A percentile compares a stretch with the other conserved stretches of the same genome.
These are phyloP conservation scores for Climacium dendroides DNA, from an alignment of 225 moss, liverwort and hornwort genomes.

Conservation along the genomic window DNA sequence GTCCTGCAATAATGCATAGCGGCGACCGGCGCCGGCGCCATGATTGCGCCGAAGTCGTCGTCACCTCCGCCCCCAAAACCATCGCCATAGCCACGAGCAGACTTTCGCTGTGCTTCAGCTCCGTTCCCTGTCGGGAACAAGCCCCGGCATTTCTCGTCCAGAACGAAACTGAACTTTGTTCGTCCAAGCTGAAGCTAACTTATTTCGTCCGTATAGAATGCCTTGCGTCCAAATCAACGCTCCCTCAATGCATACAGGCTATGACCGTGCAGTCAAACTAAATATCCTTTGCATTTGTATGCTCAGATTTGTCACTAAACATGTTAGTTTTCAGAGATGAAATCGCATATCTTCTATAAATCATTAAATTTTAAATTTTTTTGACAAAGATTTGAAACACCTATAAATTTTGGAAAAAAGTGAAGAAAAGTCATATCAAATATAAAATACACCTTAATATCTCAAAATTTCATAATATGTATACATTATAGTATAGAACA, in stretches of 20 bases:
- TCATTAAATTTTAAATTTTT: too few relatives aligned
- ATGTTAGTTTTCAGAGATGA: too few relatives aligned
- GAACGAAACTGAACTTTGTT: neutral
- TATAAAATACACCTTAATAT: too few relatives aligned
- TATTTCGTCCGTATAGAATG: neutral
- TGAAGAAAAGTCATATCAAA: too few relatives aligned
- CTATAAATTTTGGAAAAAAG: too few relatives aligned
- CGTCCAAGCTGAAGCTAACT: neutral
- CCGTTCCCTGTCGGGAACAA: neutral
- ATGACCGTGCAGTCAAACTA: neutral
- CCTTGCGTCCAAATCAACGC: too few relatives aligned
- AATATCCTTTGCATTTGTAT: neutral
- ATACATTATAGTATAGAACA: too few relatives aligned
- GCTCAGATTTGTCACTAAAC: too few relatives aligned
- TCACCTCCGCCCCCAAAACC: neutral
- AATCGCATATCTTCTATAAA: too few relatives aligned
- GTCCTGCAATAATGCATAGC: neutral
- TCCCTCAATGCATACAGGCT: neutral
- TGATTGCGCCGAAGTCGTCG: slow-evolving; percentile 5
- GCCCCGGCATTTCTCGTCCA: neutral
- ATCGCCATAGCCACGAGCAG: neutral
- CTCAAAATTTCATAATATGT: too few relatives aligned
- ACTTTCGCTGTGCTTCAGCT: neutral
- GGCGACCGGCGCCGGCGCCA: neutral
- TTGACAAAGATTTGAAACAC: too few relatives aligned